Evolutionary conservation across 1,284 basidiomycete species (phyloP).

Genomic region (Singerocomus inundabilis): DNA sequence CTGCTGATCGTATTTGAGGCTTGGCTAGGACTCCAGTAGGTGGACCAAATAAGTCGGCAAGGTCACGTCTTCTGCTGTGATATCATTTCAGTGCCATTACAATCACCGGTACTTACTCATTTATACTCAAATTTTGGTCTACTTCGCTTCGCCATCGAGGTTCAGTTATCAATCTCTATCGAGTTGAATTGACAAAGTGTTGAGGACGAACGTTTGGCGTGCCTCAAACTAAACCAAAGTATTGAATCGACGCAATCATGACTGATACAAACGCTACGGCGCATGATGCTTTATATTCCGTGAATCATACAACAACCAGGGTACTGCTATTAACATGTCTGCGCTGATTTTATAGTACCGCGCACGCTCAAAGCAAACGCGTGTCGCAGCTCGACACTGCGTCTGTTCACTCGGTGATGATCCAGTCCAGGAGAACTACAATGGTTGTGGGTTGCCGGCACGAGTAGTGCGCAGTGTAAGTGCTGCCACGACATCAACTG

Average conservation of each 20-base stretch:
- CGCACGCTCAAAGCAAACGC: conserved; percentile 42
- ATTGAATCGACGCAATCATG: background rate
- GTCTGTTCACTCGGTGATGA: conserved; percentile 27
- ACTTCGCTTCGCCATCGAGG: background rate
- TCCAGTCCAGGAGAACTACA: conserved; percentile 41
- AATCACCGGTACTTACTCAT: background rate
- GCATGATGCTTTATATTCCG: background rate
- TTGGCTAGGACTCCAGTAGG: background rate
- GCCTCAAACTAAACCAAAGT: background rate
- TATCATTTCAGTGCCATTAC: background rate
- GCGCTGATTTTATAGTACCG: conserved; percentile 11
- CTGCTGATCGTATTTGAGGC: background rate
- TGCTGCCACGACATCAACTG: conserved; percentile 42
- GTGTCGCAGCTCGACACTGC: conserved; percentile 46
- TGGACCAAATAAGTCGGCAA: background rate
- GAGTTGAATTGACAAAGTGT: background rate
- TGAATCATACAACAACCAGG: no score
- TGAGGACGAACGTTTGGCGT: background rate
- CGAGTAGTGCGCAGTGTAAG: conserved; percentile 48
- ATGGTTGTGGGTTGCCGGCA: conserved; percentile 56
- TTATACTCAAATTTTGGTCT: background rate
- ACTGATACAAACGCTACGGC: background rate
- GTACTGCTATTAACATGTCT: no score
- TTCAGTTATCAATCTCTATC: background rate
- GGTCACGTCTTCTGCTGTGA: background rate